Percentiles rank a stretch among this genome's conserved stretches.
Evolutionary conservation across 2,329 filamentous ascomycete genomes (phyloP).

Genomic region (Diaporthe nobilis): DNA sequence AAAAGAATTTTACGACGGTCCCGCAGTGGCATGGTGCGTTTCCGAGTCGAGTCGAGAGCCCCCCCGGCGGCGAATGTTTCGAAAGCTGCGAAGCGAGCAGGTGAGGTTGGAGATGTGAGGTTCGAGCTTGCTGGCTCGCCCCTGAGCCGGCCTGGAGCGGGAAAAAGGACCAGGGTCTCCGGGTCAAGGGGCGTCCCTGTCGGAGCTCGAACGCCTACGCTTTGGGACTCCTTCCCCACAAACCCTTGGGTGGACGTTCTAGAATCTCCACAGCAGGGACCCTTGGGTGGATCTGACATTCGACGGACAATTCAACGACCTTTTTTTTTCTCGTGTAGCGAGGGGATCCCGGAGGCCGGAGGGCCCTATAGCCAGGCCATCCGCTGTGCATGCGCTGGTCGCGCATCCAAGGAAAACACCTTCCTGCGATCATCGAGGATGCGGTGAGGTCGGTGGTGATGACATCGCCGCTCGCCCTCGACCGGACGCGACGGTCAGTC

Average conservation of each 20-base stretch:
- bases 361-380: conserved; percentile 14
- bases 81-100: conserved; percentile 26
- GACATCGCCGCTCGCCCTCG: conserved; percentile 16
- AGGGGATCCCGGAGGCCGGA: conserved; percentile 35
- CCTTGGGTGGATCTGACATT: conserved; percentile 34
- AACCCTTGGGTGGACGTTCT: conserved; percentile 29
- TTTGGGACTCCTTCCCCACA: conserved; percentile 34
- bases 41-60: not conserved
- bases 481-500: conserved; percentile 14
- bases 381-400: not conserved
- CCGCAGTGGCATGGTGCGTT: conserved; percentile 18
- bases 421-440: conserved; percentile 25
- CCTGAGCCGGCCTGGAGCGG: conserved; percentile 28
- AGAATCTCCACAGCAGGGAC: conserved; percentile 38
- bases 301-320: conserved; percentile 34
- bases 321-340: conserved; percentile 16
- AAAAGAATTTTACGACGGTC: conserved; percentile 4
- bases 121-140: conserved; percentile 7
- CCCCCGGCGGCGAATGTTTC: conserved; percentile 25
- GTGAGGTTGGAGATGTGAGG: conserved; percentile 24
- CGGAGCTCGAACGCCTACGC: conserved; percentile 21
- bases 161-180: conserved; percentile 16
- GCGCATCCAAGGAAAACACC: conserved; percentile 9
- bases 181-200: conserved; percentile 16
- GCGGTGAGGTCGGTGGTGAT: conserved; percentile 31